Evolutionary conservation across 345 rosid species (phyloP).

Genomic region (Euphorbia tirucalli): DNA sequence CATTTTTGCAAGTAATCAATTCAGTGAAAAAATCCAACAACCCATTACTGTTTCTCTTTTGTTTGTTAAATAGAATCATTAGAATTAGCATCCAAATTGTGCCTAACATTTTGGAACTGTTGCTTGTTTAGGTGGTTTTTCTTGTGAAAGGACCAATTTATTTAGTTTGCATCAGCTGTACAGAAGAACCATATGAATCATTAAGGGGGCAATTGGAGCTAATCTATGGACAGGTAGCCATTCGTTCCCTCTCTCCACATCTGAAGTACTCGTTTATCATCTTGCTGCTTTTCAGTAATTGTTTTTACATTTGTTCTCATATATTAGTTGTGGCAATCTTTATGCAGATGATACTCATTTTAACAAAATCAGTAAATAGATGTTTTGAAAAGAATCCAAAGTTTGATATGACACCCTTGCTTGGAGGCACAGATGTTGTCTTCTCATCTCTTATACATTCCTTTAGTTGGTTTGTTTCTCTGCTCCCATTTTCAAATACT

Average conservation of each 20-base stretch:
- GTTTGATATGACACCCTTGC: constrained; percentile 98
- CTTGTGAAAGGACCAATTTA: constrained; percentile 98
- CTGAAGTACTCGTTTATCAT: not conserved
- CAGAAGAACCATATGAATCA: constrained; percentile 90
- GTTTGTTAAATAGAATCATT: not conserved
- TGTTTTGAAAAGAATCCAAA: constrained; percentile 96
- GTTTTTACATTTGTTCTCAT: constrained; percentile 10
- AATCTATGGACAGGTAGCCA: constrained; percentile 89
- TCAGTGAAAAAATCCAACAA: constrained; percentile 1
- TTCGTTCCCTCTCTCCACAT: not conserved
- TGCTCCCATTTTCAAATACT: constrained; percentile 3
- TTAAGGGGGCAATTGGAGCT: constrained; percentile 88
- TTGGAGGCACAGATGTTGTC: constrained; percentile 97
- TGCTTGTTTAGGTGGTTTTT: constrained; percentile 71
- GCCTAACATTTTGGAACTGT: not conserved
- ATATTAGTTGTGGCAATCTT: constrained; percentile 24
- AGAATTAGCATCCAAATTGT: not conserved
- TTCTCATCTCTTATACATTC: constrained; percentile 98
- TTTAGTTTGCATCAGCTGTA: constrained; percentile 95
- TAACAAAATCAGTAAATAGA: constrained; percentile 90
- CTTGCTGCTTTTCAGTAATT: not conserved
- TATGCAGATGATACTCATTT: constrained; percentile 93
- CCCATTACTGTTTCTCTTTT: constrained; percentile 6
- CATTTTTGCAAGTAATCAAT: not conserved
- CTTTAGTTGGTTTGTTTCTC: constrained; percentile 78